These are phyloP conservation scores for Immersiporthe knoxdaviesiana DNA, from an alignment of 2,329 filamentous ascomycete species.

Conservation along the genomic window DNA sequence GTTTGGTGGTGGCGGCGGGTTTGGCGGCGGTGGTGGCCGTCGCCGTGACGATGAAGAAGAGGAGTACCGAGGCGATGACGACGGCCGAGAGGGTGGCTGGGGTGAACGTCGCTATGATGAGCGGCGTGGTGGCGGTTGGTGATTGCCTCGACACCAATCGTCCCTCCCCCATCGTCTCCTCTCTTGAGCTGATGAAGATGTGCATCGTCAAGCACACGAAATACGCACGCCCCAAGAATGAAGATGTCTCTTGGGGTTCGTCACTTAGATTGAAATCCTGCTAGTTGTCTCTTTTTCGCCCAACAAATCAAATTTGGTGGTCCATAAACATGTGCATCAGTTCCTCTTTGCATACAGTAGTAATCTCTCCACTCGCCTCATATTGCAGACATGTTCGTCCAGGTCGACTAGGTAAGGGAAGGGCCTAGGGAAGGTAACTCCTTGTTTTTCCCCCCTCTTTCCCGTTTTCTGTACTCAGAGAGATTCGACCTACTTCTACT, in stretches of 20 bases:
- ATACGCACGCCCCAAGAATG: neutral
- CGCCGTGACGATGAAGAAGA: neutral
- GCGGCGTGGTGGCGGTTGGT: neutral
- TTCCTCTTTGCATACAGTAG: no score
- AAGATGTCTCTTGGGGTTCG: neutral
- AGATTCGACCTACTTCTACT: no score
- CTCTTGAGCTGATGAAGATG: neutral
- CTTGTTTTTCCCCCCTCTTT: no score
- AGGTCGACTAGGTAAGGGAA: no score
- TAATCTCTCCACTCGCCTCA: no score
- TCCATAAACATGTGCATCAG: no score
- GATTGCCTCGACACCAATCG: neutral
- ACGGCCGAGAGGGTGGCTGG: neutral
- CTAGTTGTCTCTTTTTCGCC: neutral
- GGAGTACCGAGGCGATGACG: neutral
- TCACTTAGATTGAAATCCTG: neutral
- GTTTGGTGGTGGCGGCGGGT: no score
- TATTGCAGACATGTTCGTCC: no score
- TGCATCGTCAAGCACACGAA: neutral
- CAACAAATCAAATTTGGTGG: no score
- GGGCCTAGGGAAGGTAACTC: no score
- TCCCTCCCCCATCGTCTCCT: neutral
- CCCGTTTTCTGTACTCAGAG: no score
- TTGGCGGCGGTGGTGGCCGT: neutral
- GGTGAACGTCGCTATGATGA: constrained; percentile 5